phyloP scores from a whole-genome alignment of 2,329 filamentous ascomycete genomes.

The Colletotrichum spinosum region DNA sequence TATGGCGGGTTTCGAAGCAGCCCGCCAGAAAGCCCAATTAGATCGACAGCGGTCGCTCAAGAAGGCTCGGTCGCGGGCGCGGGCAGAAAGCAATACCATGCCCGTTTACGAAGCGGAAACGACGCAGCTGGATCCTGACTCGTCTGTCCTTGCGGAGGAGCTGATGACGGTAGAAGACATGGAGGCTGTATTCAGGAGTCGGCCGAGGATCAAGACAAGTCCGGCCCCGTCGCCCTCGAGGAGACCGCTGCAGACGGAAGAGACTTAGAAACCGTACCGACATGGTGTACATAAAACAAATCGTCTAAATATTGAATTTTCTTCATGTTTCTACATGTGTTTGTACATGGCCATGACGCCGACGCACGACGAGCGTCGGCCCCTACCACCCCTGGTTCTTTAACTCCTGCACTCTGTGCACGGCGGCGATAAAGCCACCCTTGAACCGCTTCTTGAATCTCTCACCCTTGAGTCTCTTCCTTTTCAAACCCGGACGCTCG shows the following conservation, averaged over 20 bases:
- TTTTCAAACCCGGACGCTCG: slow-evolving; percentile 80
- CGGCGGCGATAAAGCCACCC: slow-evolving; percentile 73
- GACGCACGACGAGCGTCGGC: too few species aligned
- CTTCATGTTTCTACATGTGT: too few species aligned
- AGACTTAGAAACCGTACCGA: slow-evolving; percentile 2
- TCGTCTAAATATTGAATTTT: too few species aligned
- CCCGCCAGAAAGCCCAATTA: slow-evolving; percentile 69
- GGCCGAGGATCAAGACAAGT: slow-evolving; percentile 83
- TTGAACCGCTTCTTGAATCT: slow-evolving; percentile 78
- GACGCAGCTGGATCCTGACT: slow-evolving; percentile 45
- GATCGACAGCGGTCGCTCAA: slow-evolving; percentile 65
- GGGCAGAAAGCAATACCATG: slow-evolving; percentile 60
- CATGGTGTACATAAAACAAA: too few species aligned
- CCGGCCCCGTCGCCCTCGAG: slow-evolving; percentile 67
- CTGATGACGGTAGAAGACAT: slow-evolving; percentile 81
- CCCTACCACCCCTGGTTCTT: slow-evolving; percentile 81
- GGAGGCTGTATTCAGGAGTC: slow-evolving; percentile 85
- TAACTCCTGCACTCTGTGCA: slow-evolving; percentile 75
- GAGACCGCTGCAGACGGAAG: slow-evolving; percentile 20
- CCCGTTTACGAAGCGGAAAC: slow-evolving; percentile 57
- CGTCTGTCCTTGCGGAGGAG: slow-evolving; percentile 71
- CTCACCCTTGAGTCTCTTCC: slow-evolving; percentile 78
- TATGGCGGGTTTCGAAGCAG: slow-evolving; percentile 72
- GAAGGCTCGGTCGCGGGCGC: slow-evolving; percentile 50
- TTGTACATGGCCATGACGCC: too few species aligned